Conservation (phyloP, 441 rosid genomes). For the Eutrema salsugineum region DNA sequence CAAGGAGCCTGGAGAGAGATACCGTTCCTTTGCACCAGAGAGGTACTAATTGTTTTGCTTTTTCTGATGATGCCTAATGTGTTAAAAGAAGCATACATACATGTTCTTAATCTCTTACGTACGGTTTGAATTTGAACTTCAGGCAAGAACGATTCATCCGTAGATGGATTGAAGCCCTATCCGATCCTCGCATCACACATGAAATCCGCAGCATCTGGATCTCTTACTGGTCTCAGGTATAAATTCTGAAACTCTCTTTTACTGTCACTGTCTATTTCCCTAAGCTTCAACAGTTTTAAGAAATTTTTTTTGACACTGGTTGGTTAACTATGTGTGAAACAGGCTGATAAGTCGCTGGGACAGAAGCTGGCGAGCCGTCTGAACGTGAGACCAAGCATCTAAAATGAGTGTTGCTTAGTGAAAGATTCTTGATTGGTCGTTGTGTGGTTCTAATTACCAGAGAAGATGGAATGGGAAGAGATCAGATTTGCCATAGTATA, state of each 20-base stretch:
- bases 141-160: slow-evolving; percentile 85
- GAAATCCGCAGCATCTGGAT: slow-evolving; percentile 89
- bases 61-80: background rate
- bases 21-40: slow-evolving; percentile 72
- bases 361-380: slow-evolving; percentile 85
- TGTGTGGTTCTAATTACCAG: slow-evolving; percentile 26
- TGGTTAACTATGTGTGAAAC: slow-evolving; percentile 18
- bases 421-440: slow-evolving; percentile 23
- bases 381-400: slow-evolving; percentile 53
- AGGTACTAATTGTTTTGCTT: slow-evolving; percentile 41
- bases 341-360: slow-evolving; percentile 77
- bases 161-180: slow-evolving; percentile 75
- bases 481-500: slow-evolving; percentile 6
- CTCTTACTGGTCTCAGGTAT: slow-evolving; percentile 89
- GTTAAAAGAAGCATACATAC: background rate
- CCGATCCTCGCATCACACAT: slow-evolving; percentile 76
- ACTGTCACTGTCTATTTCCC: background rate
- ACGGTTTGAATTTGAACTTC: slow-evolving; percentile 17
- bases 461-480: slow-evolving; percentile 9
- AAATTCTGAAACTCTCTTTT: background rate
- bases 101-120: background rate
- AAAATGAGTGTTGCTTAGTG: slow-evolving; percentile 7
- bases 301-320: background rate
- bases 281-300: background rate
- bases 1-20: slow-evolving; percentile 93